These are phyloP conservation scores for Solanum habrochaites DNA, from an alignment of 257 asterid genomes.

Conservation along the genomic window DNA sequence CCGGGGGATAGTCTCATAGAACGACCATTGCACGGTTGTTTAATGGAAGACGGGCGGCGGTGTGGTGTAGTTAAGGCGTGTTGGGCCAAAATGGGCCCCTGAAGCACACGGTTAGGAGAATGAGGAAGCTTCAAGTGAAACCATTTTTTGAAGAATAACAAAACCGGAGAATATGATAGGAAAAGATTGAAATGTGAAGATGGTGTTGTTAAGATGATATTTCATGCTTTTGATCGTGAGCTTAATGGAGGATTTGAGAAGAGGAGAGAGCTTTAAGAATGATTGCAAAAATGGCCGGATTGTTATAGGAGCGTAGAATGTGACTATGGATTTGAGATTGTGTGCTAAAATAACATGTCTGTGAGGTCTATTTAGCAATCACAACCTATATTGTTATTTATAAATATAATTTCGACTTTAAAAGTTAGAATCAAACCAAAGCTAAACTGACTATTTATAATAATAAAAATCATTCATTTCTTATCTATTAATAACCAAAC, in stretches of 20 bases:
- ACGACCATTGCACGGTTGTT: constrained; percentile 41
- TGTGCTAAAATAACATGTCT: not conserved
- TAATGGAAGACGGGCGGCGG: constrained; percentile 52
- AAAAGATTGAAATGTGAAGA: not conserved
- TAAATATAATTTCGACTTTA: no score
- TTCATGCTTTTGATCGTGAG: not conserved
- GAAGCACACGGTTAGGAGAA: constrained; percentile 15
- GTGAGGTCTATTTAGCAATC: not conserved
- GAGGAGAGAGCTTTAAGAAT: constrained; percentile 6
- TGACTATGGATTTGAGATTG: not conserved
- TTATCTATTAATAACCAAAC: no score
- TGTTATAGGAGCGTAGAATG: constrained; percentile 7
- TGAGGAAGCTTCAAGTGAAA: constrained; percentile 43
- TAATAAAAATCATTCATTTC: no score
- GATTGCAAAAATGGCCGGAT: constrained; percentile 17
- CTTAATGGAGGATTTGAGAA: not conserved
- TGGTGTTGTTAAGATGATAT: not conserved
- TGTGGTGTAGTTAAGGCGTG: constrained; percentile 48
- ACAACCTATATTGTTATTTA: not conserved
- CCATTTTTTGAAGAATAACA: constrained; percentile 30
- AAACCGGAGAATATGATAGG: not conserved
- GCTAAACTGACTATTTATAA: no score
- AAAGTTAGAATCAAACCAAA: no score
- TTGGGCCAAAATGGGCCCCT: constrained; percentile 15
- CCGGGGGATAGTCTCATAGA: constrained; percentile 42